These are phyloP conservation scores for Neurospora sp. DNA, from an alignment of 2,329 filamentous ascomycete species.

Conservation along the genomic window DNA sequence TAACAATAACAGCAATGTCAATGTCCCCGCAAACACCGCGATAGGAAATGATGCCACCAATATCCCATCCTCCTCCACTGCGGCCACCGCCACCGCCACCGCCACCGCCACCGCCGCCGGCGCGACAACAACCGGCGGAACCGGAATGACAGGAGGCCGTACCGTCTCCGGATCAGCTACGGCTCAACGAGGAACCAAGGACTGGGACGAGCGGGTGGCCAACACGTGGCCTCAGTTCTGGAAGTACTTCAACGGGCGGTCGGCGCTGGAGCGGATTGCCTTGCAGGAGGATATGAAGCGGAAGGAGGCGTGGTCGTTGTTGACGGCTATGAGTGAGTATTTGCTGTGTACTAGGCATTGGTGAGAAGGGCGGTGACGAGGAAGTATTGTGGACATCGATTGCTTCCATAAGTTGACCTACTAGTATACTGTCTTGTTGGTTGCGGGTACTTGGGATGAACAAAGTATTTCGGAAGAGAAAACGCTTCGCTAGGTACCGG, in stretches of 20 bases:
- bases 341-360: constrained; percentile 61
- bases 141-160: background rate
- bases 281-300: constrained; percentile 80
- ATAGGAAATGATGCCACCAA: background rate
- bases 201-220: constrained; percentile 45
- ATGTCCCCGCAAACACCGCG: background rate
- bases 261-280: constrained; percentile 77
- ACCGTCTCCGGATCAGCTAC: background rate
- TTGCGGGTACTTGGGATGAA: background rate
- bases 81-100: background rate
- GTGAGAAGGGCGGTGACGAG: constrained; percentile 29
- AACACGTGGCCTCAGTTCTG: constrained; percentile 64
- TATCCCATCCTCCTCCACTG: background rate
- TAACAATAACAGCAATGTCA: background rate
- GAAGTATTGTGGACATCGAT: background rate
- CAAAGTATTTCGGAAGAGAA: background rate
- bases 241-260: constrained; percentile 80
- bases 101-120: background rate
- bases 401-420: background rate
- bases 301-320: constrained; percentile 63
- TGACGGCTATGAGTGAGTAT: constrained; percentile 58
- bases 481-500: background rate
- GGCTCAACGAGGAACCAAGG: constrained; percentile 7
- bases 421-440: background rate
- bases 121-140: background rate